phyloP scores from a whole-genome alignment of 306 rosid genomes.

The Alnus glutinosa region DNA sequence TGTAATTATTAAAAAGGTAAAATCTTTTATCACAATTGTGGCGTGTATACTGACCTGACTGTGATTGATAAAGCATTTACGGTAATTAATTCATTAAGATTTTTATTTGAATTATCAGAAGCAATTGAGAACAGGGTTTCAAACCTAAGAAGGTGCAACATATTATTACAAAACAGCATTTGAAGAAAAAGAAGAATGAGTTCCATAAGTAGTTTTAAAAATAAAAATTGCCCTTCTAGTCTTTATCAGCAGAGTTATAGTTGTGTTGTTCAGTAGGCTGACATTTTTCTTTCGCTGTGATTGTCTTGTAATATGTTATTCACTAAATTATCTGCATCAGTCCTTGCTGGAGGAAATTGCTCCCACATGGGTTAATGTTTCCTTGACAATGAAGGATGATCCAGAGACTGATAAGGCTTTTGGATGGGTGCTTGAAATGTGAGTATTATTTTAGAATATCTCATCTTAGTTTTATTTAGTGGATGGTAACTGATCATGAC shows the following conservation, averaged over 20 bases:
- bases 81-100: not conserved
- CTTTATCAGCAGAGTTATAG: not conserved
- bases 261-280: not conserved
- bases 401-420: slow-evolving; percentile 79
- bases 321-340: slow-evolving; percentile 45
- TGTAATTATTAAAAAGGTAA: slow-evolving; percentile 85
- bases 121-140: not conserved
- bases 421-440: slow-evolving; percentile 99
- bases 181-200: not conserved
- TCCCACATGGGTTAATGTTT: slow-evolving; percentile 96
- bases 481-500: slow-evolving; percentile 21
- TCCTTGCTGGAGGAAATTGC: slow-evolving; percentile 86
- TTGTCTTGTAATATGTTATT: slow-evolving; percentile 27
- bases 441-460: slow-evolving; percentile 36
- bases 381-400: slow-evolving; percentile 89
- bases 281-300: slow-evolving; percentile 9
- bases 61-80: not conserved
- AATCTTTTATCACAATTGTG: slow-evolving; percentile 2
- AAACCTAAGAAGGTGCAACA: not conserved
- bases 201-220: not conserved
- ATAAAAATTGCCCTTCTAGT: not conserved
- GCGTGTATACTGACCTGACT: not conserved
- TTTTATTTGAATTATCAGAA: not conserved
- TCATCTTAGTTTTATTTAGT: slow-evolving; percentile 13
- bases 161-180: not conserved